Percentiles rank a stretch among this genome's conserved stretches.
Conservation (phyloP, 352 stramenopile genomes). For the Pythium sukuiense region DNA sequence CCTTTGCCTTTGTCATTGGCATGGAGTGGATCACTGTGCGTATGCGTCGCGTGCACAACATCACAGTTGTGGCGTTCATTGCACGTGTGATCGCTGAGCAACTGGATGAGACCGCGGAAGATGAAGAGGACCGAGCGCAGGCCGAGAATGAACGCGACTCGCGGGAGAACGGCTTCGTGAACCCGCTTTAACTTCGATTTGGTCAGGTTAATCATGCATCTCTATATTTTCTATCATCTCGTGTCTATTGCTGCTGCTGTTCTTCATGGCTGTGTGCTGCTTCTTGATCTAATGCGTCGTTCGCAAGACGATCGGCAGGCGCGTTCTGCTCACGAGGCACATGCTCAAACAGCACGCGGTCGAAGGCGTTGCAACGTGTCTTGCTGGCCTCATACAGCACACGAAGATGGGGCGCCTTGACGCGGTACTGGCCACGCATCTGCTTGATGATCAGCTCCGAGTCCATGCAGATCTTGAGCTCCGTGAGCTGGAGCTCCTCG, state of each 20-base stretch:
- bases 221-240: no score
- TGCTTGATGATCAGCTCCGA: slow-evolving; percentile 79
- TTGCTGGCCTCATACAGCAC: slow-evolving; percentile 45
- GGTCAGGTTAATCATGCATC: no score
- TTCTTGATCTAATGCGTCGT: slow-evolving; percentile 59
- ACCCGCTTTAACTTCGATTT: no score
- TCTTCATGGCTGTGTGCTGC: background rate
- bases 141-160: no score
- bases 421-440: slow-evolving; percentile 70
- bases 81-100: slow-evolving; percentile 69
- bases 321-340: slow-evolving; percentile 53
- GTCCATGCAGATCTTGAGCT: slow-evolving; percentile 70
- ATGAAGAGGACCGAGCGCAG: slow-evolving; percentile 55
- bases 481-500: slow-evolving; percentile 31
- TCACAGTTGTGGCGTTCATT: slow-evolving; percentile 64
- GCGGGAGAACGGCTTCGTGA: no score
- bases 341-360: slow-evolving; percentile 49
- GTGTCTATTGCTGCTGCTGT: slow-evolving; percentile 9
- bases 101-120: slow-evolving; percentile 66
- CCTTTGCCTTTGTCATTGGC: slow-evolving; percentile 40
- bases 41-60: slow-evolving; percentile 59
- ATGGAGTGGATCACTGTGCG: slow-evolving; percentile 62
- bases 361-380: slow-evolving; percentile 30
- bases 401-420: slow-evolving; percentile 61
- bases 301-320: slow-evolving; percentile 60